phyloP scores from a whole-genome alignment of 2,329 filamentous ascomycete genomes.

The Chaetomium olivaceum region DNA sequence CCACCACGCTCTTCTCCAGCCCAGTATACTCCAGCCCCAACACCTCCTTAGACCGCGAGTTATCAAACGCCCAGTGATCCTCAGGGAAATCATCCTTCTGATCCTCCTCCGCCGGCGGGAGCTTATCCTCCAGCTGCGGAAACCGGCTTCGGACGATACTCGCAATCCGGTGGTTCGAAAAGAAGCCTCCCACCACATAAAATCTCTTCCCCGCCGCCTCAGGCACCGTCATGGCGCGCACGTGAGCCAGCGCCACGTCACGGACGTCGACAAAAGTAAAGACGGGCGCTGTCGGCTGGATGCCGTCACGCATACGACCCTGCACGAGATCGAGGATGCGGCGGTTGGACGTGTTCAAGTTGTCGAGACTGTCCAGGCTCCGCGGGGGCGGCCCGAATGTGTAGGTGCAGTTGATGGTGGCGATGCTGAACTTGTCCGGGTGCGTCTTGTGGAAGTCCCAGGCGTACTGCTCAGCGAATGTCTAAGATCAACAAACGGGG shows the following conservation, averaged over 20 bases:
- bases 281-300: constrained; percentile 57
- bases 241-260: constrained; percentile 63
- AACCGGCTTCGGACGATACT: constrained; percentile 58
- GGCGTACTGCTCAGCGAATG: constrained; percentile 66
- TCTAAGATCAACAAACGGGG: constrained; percentile 16
- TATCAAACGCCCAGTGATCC: constrained; percentile 58
- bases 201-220: constrained; percentile 63
- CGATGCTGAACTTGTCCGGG: constrained; percentile 59
- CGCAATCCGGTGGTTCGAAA: constrained; percentile 60
- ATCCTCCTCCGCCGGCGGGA: constrained; percentile 46
- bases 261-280: constrained; percentile 62
- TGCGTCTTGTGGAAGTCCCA: constrained; percentile 63
- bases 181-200: constrained; percentile 61
- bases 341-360: constrained; percentile 72
- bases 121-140: constrained; percentile 50
- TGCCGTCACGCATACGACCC: constrained; percentile 59
- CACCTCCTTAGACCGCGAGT: constrained; percentile 53
- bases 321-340: constrained; percentile 64
- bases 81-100: constrained; percentile 45
- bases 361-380: constrained; percentile 62
- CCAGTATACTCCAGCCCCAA: constrained; percentile 60
- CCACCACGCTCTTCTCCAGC: constrained; percentile 60
- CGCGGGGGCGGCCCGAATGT: constrained; percentile 65
- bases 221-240: constrained; percentile 58
- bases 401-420: constrained; percentile 62